Conservation (phyloP, 1,284 basidiomycete genomes). For the Meira nashicola region DNA sequence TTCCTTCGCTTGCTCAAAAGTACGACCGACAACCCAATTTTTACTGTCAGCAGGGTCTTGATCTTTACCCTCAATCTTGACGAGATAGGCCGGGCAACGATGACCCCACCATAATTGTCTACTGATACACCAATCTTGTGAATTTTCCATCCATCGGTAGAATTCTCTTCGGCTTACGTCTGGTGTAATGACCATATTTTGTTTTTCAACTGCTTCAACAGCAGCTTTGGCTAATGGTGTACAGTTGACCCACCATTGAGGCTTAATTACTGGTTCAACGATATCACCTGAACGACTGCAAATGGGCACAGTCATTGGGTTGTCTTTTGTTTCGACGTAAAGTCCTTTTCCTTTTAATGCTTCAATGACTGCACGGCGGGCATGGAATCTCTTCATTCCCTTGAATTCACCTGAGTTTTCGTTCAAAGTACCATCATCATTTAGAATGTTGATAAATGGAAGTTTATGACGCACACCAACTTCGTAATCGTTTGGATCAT, state of each 20-base stretch:
- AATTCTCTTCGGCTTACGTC: slow-evolving; percentile 86
- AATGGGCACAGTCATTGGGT: slow-evolving; percentile 52
- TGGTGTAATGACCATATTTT: slow-evolving; percentile 64
- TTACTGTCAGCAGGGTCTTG: slow-evolving; percentile 59
- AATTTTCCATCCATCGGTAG: slow-evolving; percentile 92
- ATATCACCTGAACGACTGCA: slow-evolving; percentile 66
- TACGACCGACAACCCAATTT: slow-evolving; percentile 79
- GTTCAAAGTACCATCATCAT: slow-evolving; percentile 96
- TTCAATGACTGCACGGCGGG: slow-evolving; percentile 76
- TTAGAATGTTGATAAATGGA: slow-evolving; percentile 90
- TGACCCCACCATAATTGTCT: slow-evolving; percentile 99
- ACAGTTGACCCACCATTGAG: slow-evolving; percentile 99
- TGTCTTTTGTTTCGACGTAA: slow-evolving; percentile 83
- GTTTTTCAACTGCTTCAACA: slow-evolving; percentile 67
- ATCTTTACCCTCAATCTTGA: slow-evolving; percentile 73
- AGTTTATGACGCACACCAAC: slow-evolving; percentile 83
- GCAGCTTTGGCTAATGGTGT: slow-evolving; percentile 73
- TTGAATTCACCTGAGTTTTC: slow-evolving; percentile 80
- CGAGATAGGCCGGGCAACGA: slow-evolving; percentile 88
- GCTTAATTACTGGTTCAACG: slow-evolving; percentile 92
- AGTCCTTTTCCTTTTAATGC: slow-evolving; percentile 79
- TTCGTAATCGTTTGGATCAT: slow-evolving; percentile 96
- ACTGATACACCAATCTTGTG: slow-evolving; percentile 99
- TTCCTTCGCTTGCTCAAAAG: slow-evolving; percentile 70
- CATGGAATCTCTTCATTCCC: slow-evolving; percentile 78